Evolutionary conservation across 805 yeast genomes (phyloP).

Genomic region (Sugiyamaella smithiae): DNA sequence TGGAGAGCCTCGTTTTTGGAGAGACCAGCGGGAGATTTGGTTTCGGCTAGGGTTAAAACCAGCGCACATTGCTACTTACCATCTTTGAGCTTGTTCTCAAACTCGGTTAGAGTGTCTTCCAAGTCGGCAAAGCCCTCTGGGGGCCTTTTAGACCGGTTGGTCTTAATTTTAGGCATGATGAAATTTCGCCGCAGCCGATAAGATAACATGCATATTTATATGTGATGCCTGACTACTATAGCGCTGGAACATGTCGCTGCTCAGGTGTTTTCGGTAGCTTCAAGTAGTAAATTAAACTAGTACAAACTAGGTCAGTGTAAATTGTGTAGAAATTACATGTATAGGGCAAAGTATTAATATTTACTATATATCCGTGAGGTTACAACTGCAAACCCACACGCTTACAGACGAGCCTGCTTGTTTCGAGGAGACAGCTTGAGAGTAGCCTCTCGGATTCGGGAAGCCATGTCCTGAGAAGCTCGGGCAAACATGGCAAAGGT

Average conservation of each 20-base stretch:
- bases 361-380: no score
- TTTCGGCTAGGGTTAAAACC: slow-evolving; percentile 34
- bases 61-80: slow-evolving; percentile 12
- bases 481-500: slow-evolving; percentile 73
- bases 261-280: no score
- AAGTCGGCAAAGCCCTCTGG: slow-evolving; percentile 75
- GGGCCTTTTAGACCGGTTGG: slow-evolving; percentile 48
- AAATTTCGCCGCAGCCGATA: background rate
- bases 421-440: slow-evolving; percentile 49
- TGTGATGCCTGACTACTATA: no score
- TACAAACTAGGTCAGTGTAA: no score
- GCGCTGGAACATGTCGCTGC: no score
- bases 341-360: no score
- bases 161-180: slow-evolving; percentile 47
- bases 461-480: slow-evolving; percentile 68
- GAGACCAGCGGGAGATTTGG: slow-evolving; percentile 41
- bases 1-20: slow-evolving; percentile 58
- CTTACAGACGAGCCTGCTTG: slow-evolving; percentile 7
- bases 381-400: background rate
- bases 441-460: slow-evolving; percentile 61
- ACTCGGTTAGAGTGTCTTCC: slow-evolving; percentile 61
- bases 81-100: slow-evolving; percentile 56
- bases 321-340: no score
- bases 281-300: no score
- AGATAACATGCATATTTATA: slow-evolving; percentile 4